These are phyloP conservation scores for Rhodamnia rubescens DNA, from an alignment of 345 rosid species.

Conservation along the genomic window DNA sequence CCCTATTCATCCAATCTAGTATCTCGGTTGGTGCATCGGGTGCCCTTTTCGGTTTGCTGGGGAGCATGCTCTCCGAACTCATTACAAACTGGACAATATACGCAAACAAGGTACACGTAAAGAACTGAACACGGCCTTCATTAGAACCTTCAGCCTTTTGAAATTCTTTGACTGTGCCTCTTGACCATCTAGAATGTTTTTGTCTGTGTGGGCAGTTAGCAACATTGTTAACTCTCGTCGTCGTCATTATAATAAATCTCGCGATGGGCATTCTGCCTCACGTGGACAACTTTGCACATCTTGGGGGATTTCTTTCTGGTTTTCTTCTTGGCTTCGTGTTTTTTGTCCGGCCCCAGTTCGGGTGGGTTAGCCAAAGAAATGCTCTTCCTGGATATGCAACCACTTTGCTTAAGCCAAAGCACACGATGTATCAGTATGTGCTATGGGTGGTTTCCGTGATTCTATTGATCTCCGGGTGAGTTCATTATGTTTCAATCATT, in stretches of 20 bases:
- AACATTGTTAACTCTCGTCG: conserved; percentile 72
- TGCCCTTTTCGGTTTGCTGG: conserved; percentile 90
- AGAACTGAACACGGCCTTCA: neutral
- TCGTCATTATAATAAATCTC: conserved; percentile 59
- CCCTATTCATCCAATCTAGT: conserved; percentile 64
- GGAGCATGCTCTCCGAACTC: conserved; percentile 94
- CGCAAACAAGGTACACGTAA: conserved; percentile 66
- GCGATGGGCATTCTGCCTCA: conserved; percentile 85
- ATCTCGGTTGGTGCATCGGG: conserved; percentile 99
- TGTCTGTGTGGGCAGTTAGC: conserved; percentile 50
- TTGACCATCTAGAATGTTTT: neutral
- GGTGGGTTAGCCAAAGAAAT: conserved; percentile 51
- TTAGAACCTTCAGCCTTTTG: neutral
- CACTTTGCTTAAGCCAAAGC: conserved; percentile 41
- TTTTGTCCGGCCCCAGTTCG: conserved; percentile 83
- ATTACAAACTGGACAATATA: conserved; percentile 93
- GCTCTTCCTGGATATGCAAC: conserved; percentile 33
- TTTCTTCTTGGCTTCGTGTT: conserved; percentile 91
- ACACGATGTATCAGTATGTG: conserved; percentile 69
- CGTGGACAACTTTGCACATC: conserved; percentile 96
- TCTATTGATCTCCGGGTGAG: conserved; percentile 55
- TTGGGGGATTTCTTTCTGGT: conserved; percentile 87
- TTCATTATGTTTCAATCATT: neutral
- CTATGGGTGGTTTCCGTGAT: conserved; percentile 41
- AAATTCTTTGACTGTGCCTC: neutral